Evolutionary conservation across 768 basidiomycete species (phyloP), one percentile per base, ranked within the genome.

Genomic region (Rhizopogon rudus): DNA sequence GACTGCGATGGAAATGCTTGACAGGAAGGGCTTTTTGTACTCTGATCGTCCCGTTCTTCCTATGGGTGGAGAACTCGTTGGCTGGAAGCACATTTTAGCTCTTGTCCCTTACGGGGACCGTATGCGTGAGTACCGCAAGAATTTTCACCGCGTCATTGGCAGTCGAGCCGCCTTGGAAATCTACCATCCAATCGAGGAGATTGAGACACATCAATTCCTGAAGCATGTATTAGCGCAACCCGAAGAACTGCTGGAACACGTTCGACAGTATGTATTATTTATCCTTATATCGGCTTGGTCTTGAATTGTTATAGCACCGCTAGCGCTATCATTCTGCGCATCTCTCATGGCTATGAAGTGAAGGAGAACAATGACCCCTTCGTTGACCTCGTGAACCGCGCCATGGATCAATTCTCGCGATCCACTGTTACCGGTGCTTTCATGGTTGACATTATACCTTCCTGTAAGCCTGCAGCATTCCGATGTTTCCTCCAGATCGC

Each of bases 1-100:
- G 61, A 63, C 72, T 22, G 81, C 82, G 20, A 49, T 71, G 57
- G 81, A 84, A 52, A 75, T 87, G 70, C 73, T 86, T 48, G 83
- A 87, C 67, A 84, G 83, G 69, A 83, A 84, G 62, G 82, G 82
- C 57, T 73, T 79, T 25, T 76, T 80, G 44, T 87, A 86, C 65
- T 86, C 84, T 22, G 85, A 87, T 60, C 80, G 85, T 22, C 84
- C 85, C 0, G 66, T 69, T n/a, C 57, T 77, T 31, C 69, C 73
- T 2, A 75, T 76, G 74, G 70, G 67, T 52, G 68, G 67, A 40
- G 67, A 70, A 44, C 63, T 71, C 10, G 62, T 67, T 28, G 71
- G 65, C 22, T 67, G 68, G 66, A 64, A 69, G 55, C 45, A 71
- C 52, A 62, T 67, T 2, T 58, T 77, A 46, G 70, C 69, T 17